phyloP scores from a whole-genome alignment of 2,329 filamentous ascomycete genomes.

The Pseudogymnoascus sp. region DNA sequence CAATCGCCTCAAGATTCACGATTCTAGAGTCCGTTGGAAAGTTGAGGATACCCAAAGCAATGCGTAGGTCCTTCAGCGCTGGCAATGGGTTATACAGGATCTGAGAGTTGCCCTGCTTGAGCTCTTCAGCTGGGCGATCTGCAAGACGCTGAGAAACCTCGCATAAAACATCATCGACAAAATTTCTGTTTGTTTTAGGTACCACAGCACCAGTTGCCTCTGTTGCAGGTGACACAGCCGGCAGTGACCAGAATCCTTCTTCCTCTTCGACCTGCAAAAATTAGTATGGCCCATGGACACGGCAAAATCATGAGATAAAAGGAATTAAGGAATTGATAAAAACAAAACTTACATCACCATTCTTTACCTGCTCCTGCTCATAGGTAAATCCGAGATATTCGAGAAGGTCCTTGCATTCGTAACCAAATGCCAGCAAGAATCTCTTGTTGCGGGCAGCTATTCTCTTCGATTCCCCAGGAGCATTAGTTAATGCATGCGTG shows the following conservation, averaged over 20 bases:
- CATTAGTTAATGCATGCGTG: constrained; percentile 46
- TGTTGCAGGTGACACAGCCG: constrained; percentile 17
- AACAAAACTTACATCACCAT: constrained; percentile 34
- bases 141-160: constrained; percentile 43
- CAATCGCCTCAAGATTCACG: constrained; percentile 33
- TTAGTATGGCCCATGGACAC: not conserved
- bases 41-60: constrained; percentile 26
- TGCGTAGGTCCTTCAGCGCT: constrained; percentile 25
- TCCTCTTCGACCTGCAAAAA: constrained; percentile 20
- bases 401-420: constrained; percentile 54
- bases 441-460: constrained; percentile 58
- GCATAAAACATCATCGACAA: constrained; percentile 54
- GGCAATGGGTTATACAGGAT: constrained; percentile 16
- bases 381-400: constrained; percentile 51
- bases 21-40: constrained; percentile 27
- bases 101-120: constrained; percentile 12
- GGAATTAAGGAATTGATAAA: not conserved
- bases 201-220: not conserved
- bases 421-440: constrained; percentile 57
- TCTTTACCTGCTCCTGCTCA: constrained; percentile 27
- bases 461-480: constrained; percentile 42
- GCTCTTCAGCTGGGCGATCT: constrained; percentile 20
- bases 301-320: not conserved
- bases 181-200: constrained; percentile 23
- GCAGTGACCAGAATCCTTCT: constrained; percentile 30